Evolutionary conservation across 164 flowering plant species (phyloP).

Genomic region (Magnolia officinalis): DNA sequence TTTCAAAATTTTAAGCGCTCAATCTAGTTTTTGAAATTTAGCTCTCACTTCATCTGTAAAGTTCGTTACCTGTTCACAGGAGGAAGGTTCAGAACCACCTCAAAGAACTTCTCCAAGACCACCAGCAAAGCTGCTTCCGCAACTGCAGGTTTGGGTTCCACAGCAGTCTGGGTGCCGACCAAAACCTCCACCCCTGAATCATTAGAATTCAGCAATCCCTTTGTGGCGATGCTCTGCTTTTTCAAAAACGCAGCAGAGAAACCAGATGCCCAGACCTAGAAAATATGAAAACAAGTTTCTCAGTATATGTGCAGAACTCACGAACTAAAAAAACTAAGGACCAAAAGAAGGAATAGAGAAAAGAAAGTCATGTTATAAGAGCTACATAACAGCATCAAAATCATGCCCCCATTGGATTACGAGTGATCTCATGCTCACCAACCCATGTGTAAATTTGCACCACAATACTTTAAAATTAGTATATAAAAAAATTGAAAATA

Average conservation of each 20-base stretch:
- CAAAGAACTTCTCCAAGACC: conserved; percentile 77
- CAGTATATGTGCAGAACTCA: neutral
- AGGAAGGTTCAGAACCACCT: conserved; percentile 78
- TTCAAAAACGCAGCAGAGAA: conserved; percentile 96
- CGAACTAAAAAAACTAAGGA: neutral
- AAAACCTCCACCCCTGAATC: conserved; percentile 24
- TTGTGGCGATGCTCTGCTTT: conserved; percentile 77
- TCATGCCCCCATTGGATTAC: no score
- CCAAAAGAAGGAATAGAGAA: neutral
- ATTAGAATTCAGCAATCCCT: conserved; percentile 29
- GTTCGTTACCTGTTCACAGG: conserved; percentile 61
- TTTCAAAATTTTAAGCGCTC: no score
- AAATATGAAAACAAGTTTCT: neutral
- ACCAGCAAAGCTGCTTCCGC: conserved; percentile 77
- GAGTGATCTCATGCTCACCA: no score
- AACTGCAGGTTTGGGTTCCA: conserved; percentile 61
- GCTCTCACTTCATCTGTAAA: neutral
- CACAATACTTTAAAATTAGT: no score
- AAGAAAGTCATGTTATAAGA: no score
- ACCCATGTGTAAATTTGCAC: no score
- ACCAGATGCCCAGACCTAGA: conserved; percentile 95
- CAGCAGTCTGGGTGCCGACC: conserved; percentile 19
- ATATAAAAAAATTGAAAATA: no score
- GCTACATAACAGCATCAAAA: no score
- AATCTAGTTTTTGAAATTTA: no score